These are phyloP conservation scores for Hymenoscyphus occultus DNA, from an alignment of 2,329 filamentous ascomycete genomes.

Conservation along the genomic window DNA sequence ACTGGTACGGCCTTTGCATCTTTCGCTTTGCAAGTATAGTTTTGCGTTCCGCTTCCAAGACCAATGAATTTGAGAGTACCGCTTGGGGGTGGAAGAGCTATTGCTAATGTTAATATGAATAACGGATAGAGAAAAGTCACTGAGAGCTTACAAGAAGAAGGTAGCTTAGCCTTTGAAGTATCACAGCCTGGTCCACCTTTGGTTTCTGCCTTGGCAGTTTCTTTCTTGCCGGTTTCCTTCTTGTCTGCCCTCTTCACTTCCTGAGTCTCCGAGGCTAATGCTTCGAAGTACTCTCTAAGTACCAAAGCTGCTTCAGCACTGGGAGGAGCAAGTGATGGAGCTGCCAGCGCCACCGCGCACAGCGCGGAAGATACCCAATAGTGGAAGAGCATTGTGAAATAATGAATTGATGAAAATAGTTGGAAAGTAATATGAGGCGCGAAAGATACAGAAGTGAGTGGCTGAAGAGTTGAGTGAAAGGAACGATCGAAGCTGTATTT, in stretches of 20 bases:
- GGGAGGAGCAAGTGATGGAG: conserved; percentile 28
- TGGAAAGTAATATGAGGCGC: conserved; percentile 1
- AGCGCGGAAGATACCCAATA: conserved; percentile 47
- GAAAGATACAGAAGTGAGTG: conserved; percentile 9
- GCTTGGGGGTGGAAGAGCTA: conserved; percentile 59
- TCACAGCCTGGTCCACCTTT: conserved; percentile 48
- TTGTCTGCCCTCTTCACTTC: conserved; percentile 41
- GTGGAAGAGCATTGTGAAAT: conserved; percentile 48
- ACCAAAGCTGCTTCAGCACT: conserved; percentile 34
- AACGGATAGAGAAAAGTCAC: background rate
- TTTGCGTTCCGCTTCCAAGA: conserved; percentile 85
- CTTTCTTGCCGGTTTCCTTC: too few relatives aligned
- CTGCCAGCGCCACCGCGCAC: conserved; percentile 43
- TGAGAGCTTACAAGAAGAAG: conserved; percentile 44
- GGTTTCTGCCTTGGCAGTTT: too few relatives aligned
- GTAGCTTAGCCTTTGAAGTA: conserved; percentile 51
- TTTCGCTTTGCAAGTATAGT: conserved; percentile 77
- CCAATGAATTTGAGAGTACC: conserved; percentile 69
- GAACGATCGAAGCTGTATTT: background rate
- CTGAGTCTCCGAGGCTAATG: conserved; percentile 54
- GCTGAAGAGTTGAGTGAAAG: conserved; percentile 9
- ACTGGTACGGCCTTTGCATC: conserved; percentile 60
- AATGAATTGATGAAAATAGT: conserved; percentile 13
- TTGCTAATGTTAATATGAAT: conserved; percentile 22
- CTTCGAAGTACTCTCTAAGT: conserved; percentile 60